Evolutionary conservation across 371 early-diverging fungal species (phyloP).

Genomic region (Mortierella sp.): DNA sequence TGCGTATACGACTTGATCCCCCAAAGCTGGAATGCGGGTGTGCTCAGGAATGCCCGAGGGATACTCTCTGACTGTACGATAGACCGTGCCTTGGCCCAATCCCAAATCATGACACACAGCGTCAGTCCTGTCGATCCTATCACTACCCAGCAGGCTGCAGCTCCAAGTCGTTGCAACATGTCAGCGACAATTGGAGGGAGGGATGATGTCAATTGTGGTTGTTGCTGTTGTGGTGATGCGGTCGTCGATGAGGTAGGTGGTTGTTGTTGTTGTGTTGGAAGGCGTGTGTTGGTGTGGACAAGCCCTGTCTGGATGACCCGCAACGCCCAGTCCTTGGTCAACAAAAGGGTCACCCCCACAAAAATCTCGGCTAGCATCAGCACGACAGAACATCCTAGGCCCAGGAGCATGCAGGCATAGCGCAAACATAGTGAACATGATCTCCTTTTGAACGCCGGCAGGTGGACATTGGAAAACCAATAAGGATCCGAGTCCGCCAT

Average conservation of each 20-base stretch:
- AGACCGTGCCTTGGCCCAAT: constrained; percentile 38
- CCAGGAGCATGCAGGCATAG: constrained; percentile 22
- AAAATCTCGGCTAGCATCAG: constrained; percentile 33
- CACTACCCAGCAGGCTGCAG: constrained; percentile 33
- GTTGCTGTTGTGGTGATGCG: constrained; percentile 4
- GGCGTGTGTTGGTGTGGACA: not conserved
- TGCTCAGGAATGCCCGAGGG: constrained; percentile 30
- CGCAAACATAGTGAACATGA: constrained; percentile 25
- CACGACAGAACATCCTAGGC: constrained; percentile 11
- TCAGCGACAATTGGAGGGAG: not conserved
- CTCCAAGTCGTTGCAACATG: constrained; percentile 5
- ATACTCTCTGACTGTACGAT: constrained; percentile 48
- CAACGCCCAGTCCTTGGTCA: constrained; percentile 29
- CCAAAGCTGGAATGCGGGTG: constrained; percentile 41
- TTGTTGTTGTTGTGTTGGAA: constrained; percentile 1
- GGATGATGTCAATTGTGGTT: not conserved
- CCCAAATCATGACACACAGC: constrained; percentile 34
- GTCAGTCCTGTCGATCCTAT: constrained; percentile 33
- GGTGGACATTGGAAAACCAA: constrained; percentile 32
- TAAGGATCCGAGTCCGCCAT: constrained; percentile 21
- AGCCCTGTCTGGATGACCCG: constrained; percentile 19
- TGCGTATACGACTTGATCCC: constrained; percentile 44
- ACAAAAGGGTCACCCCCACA: constrained; percentile 21
- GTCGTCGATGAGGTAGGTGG: not conserved
- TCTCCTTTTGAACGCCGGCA: constrained; percentile 28